phyloP scores from a whole-genome alignment of 2,329 filamentous ascomycete genomes.

The Colletotrichum orchidophilum region DNA sequence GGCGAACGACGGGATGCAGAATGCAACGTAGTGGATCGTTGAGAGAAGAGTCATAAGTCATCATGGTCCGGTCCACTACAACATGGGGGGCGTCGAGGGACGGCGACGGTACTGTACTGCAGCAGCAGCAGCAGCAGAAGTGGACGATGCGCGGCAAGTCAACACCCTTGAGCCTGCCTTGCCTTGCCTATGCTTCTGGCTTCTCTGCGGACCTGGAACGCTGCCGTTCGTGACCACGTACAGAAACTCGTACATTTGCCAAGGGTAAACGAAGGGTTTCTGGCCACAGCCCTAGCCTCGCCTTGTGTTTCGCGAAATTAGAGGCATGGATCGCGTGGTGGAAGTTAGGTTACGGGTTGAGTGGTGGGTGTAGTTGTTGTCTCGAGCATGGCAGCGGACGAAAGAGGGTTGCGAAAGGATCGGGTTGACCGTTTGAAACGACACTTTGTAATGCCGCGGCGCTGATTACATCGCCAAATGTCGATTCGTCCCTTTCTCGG shows the following conservation, averaged over 20 bases:
- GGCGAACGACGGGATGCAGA: background rate
- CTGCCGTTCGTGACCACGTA: background rate
- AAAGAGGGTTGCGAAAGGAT: background rate
- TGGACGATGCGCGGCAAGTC: conserved; percentile 7
- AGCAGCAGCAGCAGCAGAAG: background rate
- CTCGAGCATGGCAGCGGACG: background rate
- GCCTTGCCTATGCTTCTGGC: background rate
- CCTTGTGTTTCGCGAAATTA: background rate
- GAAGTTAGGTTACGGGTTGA: background rate
- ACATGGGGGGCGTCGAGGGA: background rate
- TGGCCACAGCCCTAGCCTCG: conserved; percentile 13
- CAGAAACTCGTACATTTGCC: background rate
- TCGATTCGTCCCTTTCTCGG: background rate
- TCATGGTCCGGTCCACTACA: background rate
- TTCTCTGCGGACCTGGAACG: background rate
- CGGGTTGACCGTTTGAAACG: background rate
- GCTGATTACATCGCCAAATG: background rate
- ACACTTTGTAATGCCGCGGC: background rate
- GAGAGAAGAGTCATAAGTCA: conserved; percentile 24
- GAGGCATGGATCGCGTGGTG: background rate
- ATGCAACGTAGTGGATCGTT: conserved; percentile 3
- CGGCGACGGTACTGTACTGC: background rate
- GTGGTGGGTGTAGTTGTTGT: background rate
- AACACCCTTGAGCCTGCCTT: background rate
- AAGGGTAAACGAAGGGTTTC: background rate